Base-by-base conservation (phyloP, 306 rosid genomes). In the Elaeagnus macrophylla region DNA sequence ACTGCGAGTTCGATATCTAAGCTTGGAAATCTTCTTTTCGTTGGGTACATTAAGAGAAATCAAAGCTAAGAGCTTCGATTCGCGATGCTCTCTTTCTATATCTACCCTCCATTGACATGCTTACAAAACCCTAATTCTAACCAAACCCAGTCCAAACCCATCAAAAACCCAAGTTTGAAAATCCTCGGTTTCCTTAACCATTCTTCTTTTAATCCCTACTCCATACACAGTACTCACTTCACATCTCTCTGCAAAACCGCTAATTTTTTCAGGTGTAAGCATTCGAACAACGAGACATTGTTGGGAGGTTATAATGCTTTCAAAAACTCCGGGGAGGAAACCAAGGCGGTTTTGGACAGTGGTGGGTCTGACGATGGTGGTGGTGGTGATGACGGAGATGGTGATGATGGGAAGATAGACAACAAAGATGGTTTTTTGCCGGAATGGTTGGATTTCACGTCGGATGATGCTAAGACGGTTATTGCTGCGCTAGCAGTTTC, bases 401-500 rank as follows among this genome's bases (percentile, higher is more conserved):
- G 67, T 14, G 76, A 68, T 46, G 77, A 62, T 54, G 80, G 47
- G 54, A 56, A 73, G 20, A 73, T 51, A 45, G 76, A 75, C 66
- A 79, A 82, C 44, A 83, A 78, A 60, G 81, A 65, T 40, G 83
- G 81, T 60, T 19, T 49, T 48, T 73, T 84, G 46, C 77, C 86
- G 1, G 85, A 82, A 7, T 84, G 96, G 96, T 46, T 87, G 64
- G 82, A 81, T 73, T 73, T 91, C 59, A 82, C 87, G 41, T 52
- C 89, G 5, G 94, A 87, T 62, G 99, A 87, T 12, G 95, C 96
- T 0, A 77, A 77, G 72, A 84, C 96, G 13, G 89, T 87, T 8
- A 74, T 91, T 60, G 96, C 81, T 38, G 96, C 96, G 12, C 66
- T 91, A 48, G 99, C 81, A 3, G 56, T 81, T 35, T 72, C 83